These are phyloP conservation scores for Actinomortierella ambigua DNA, from an alignment of 371 early-diverging fungal species.

Conservation along the genomic window DNA sequence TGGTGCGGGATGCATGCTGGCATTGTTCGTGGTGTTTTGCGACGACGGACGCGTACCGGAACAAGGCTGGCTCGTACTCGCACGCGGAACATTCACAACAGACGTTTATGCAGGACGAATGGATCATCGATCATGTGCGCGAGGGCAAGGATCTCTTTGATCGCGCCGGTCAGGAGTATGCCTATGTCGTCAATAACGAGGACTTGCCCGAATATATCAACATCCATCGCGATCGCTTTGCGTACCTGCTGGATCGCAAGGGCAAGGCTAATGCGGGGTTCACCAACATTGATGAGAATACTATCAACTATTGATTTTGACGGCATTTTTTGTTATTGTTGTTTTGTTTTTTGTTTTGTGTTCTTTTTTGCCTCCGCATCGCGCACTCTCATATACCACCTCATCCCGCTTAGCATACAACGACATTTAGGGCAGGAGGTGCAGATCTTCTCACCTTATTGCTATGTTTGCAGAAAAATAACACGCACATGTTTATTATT, in stretches of 20 bases:
- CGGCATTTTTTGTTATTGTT: too few relatives aligned
- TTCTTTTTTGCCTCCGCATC: too few relatives aligned
- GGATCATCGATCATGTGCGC: conserved; percentile 14
- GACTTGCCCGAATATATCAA: conserved; percentile 4
- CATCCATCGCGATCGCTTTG: neutral
- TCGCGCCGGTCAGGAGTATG: neutral
- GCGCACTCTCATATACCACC: too few relatives aligned
- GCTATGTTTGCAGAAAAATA: too few relatives aligned
- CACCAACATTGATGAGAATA: neutral
- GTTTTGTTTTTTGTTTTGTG: too few relatives aligned
- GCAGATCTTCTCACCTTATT: too few relatives aligned
- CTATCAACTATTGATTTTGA: too few relatives aligned
- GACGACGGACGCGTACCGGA: conserved; percentile 4
- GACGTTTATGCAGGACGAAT: conserved; percentile 2
- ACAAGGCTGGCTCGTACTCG: conserved; percentile 16
- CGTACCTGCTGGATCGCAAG: neutral
- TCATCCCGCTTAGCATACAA: too few relatives aligned
- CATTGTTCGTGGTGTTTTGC: conserved; percentile 28
- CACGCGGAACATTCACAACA: conserved; percentile 13
- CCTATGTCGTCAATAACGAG: neutral
- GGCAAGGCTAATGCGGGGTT: conserved; percentile 1
- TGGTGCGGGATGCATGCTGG: conserved; percentile 3
- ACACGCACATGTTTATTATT: too few relatives aligned
- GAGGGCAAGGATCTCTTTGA: conserved; percentile 22
- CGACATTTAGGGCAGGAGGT: too few relatives aligned